These are phyloP conservation scores for Eleusine coracana DNA, from an alignment of 176 grass and related monocot genomes.

Conservation along the genomic window DNA sequence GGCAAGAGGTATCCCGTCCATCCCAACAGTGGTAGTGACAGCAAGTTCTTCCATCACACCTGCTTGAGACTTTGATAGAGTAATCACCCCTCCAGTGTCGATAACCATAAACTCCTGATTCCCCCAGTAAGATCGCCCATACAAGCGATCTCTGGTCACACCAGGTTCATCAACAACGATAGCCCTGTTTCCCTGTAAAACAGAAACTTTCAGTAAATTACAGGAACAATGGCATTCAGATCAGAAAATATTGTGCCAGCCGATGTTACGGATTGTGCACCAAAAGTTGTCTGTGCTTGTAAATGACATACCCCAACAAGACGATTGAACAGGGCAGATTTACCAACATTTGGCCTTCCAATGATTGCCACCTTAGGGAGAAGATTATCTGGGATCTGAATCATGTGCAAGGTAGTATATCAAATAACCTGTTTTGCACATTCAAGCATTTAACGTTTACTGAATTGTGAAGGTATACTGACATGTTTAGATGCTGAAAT, in stretches of 20 bases:
- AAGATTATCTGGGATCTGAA: conserved; percentile 79
- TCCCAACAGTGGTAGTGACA: conserved; percentile 84
- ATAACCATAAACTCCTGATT: conserved; percentile 85
- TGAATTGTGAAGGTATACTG: conserved; percentile 33
- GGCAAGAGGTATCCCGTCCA: conserved; percentile 90
- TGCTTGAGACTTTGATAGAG: conserved; percentile 77
- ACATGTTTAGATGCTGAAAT: conserved; percentile 66
- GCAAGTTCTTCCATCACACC: conserved; percentile 93
- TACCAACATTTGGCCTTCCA: conserved; percentile 94
- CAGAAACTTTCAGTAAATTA: not conserved
- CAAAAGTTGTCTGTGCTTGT: not conserved
- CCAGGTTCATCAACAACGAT: conserved; percentile 98
- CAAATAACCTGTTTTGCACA: conserved; percentile 3
- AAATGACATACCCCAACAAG: conserved; percentile 77
- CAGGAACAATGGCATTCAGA: not conserved
- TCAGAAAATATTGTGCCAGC: not conserved
- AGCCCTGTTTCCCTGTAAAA: conserved; percentile 68
- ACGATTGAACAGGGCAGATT: conserved; percentile 93
- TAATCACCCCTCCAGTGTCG: conserved; percentile 90
- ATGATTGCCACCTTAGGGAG: conserved; percentile 86
- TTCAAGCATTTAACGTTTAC: not conserved
- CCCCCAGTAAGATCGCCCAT: conserved; percentile 82
- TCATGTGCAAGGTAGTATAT: conserved; percentile 19
- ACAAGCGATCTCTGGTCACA: conserved; percentile 87
- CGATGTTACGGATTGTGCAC: not conserved